Evolutionary conservation across 2,329 filamentous ascomycete species (phyloP).

Genomic region (Fusarium floridanum): DNA sequence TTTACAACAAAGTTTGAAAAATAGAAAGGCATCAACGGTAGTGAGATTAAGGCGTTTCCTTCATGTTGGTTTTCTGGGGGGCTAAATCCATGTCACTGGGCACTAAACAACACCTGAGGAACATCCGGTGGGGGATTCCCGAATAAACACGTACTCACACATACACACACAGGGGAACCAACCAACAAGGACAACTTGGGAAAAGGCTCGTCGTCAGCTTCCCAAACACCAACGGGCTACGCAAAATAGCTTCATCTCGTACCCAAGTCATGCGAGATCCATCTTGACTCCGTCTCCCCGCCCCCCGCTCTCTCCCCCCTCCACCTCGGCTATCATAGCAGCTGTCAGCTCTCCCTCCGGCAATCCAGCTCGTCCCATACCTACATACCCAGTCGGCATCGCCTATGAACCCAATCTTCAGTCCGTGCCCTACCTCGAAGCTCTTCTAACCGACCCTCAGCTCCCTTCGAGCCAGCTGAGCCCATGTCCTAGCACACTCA

Average conservation of each 20-base stretch:
- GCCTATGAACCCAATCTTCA: not conserved
- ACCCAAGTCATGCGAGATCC: not conserved
- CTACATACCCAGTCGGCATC: not conserved
- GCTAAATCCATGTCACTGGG: not conserved
- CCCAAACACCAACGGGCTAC: not conserved
- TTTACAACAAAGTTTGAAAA: conserved; percentile 14
- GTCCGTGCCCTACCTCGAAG: not conserved
- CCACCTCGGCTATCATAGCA: not conserved
- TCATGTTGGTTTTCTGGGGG: not conserved
- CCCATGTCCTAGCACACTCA: not conserved
- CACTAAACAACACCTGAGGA: not conserved
- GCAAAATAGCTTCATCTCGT: not conserved
- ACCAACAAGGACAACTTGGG: not conserved
- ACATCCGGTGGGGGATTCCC: not conserved
- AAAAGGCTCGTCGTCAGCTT: not conserved
- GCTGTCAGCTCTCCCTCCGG: not conserved
- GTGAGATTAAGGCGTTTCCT: not conserved
- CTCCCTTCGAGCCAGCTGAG: not conserved
- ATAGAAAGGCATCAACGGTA: not conserved
- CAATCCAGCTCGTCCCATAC: not conserved
- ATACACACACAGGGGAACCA: not conserved
- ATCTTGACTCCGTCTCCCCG: not conserved
- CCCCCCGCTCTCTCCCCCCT: not conserved
- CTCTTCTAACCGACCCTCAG: not conserved
- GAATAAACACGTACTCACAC: not conserved